These are phyloP conservation scores for Pugionium dolabratum DNA, from an alignment of 345 rosid species.

Conservation along the genomic window DNA sequence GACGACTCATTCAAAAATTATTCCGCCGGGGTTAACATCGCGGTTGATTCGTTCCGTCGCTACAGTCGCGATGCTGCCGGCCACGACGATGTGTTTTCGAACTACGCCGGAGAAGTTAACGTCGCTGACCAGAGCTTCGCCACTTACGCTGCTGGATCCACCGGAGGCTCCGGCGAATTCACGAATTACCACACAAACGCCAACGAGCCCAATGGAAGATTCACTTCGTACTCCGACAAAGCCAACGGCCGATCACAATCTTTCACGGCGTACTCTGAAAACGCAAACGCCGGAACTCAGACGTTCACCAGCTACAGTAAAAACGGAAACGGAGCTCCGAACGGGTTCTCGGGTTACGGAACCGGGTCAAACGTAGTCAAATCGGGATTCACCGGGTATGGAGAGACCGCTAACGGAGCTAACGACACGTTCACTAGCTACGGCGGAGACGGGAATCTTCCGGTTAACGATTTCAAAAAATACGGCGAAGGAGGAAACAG, in stretches of 20 bases:
- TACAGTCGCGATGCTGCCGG: conserved; percentile 60
- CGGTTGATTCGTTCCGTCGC: conserved; percentile 55
- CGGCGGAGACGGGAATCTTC: conserved; percentile 59
- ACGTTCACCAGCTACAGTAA: conserved; percentile 65
- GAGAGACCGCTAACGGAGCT: conserved; percentile 53
- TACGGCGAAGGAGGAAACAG: conserved; percentile 62
- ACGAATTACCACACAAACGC: conserved; percentile 51
- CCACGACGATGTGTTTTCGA: conserved; percentile 46
- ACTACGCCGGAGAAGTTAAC: conserved; percentile 52
- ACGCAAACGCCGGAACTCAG: conserved; percentile 64
- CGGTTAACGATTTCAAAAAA: conserved; percentile 56
- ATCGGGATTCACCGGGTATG: conserved; percentile 63
- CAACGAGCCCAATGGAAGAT: conserved; percentile 63
- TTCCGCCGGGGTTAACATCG: conserved; percentile 46
- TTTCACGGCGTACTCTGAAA: conserved; percentile 52
- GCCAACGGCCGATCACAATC: conserved; percentile 50
- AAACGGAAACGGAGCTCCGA: conserved; percentile 65
- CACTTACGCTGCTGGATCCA: conserved; percentile 62
- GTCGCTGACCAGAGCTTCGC: conserved; percentile 73
- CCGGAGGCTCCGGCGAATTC: conserved; percentile 71
- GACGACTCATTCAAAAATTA: conserved; percentile 66
- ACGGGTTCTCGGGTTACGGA: conserved; percentile 60
- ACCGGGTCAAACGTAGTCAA: conserved; percentile 63
- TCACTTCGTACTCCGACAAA: conserved; percentile 60
- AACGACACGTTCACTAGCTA: conserved; percentile 67